phyloP scores from a whole-genome alignment of 257 asterid genomes.

The Capsicum chinense region DNA sequence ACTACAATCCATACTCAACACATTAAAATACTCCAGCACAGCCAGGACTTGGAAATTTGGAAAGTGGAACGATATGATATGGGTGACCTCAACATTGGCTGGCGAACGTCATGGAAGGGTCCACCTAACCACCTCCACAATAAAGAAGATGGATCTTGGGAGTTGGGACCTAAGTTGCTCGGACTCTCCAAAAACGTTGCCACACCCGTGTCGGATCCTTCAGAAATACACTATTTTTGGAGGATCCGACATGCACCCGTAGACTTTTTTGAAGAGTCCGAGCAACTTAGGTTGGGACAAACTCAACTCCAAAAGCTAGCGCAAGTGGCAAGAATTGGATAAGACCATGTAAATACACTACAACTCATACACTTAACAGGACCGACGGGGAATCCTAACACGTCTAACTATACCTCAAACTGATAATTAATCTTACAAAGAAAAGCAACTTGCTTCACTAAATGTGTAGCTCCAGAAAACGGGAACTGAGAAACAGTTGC shows the following conservation, averaged over 20 bases:
- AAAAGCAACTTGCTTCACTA: background rate
- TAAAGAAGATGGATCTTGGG: background rate
- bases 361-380: constrained; percentile 7
- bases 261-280: too few species aligned
- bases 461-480: background rate
- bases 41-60: background rate
- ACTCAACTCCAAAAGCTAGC: background rate
- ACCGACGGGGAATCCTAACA: background rate
- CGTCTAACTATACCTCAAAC: background rate
- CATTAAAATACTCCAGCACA: background rate
- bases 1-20: background rate
- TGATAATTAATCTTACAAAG: background rate
- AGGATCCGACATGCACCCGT: too few species aligned
- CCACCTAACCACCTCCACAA: background rate
- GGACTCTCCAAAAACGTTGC: too few species aligned
- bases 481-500: background rate
- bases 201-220: too few species aligned
- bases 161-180: background rate
- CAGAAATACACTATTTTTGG: too few species aligned
- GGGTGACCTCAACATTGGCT: constrained; percentile 3
- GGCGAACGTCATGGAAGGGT: constrained; percentile 3
- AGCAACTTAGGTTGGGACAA: background rate
- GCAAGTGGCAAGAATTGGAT: background rate
- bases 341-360: background rate
- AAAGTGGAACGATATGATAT: background rate